phyloP scores from a whole-genome alignment of 2,329 filamentous ascomycete genomes.

The Zopfia rhizophila region DNA sequence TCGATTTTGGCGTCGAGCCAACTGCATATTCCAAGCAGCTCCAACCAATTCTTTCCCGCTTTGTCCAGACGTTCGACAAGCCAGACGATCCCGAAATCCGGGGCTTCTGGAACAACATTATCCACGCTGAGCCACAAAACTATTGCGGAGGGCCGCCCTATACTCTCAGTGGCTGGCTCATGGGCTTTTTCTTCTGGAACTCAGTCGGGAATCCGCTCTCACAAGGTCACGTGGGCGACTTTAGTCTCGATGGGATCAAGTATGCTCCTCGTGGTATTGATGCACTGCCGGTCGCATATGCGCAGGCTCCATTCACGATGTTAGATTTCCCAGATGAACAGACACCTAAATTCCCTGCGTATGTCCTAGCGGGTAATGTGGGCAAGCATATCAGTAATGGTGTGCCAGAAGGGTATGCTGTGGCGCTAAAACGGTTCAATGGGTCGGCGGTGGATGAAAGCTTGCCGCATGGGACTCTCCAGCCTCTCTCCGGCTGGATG shows the following conservation, averaged over 20 bases:
- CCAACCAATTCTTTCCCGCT: conserved; percentile 14
- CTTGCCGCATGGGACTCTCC: conserved; percentile 8
- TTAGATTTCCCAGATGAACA: conserved; percentile 3
- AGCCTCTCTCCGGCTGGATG: conserved; percentile 15
- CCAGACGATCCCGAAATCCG: conserved; percentile 5
- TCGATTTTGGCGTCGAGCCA: conserved; percentile 14
- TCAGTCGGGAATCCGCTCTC: conserved; percentile 5
- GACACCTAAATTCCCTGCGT: conserved; percentile 1
- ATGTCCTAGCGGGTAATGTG: conserved; percentile 17
- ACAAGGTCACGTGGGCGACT: neutral
- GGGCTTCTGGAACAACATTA: conserved; percentile 22
- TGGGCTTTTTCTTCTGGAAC: conserved; percentile 21
- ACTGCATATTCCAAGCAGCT: conserved; percentile 4
- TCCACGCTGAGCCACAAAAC: neutral
- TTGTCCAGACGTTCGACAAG: conserved; percentile 18
- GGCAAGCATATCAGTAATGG: conserved; percentile 11
- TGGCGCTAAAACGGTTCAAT: conserved; percentile 11
- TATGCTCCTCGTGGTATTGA: conserved; percentile 9
- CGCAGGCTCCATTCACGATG: conserved; percentile 9
- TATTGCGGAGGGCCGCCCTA: conserved; percentile 8
- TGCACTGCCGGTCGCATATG: conserved; percentile 12
- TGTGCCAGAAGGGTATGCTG: conserved; percentile 15
- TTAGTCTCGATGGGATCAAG: conserved; percentile 10
- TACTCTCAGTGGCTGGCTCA: conserved; percentile 20
- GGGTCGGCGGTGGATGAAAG: conserved; percentile 1